These are phyloP conservation scores for Eucalyptus viminalis DNA, from an alignment of 345 rosid genomes.

Conservation along the genomic window DNA sequence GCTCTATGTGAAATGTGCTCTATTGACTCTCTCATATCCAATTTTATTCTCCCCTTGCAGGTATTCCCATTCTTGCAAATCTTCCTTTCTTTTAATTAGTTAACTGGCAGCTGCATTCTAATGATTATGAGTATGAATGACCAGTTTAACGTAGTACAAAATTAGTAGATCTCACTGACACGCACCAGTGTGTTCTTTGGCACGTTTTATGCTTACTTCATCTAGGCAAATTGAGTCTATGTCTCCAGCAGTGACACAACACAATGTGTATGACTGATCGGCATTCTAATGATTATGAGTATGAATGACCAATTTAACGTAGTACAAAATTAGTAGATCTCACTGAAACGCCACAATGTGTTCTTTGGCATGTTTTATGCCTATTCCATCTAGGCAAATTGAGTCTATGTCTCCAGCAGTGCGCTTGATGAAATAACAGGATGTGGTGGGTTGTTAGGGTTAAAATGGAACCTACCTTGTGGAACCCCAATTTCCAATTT, in stretches of 20 bases:
- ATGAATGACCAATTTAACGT: not conserved
- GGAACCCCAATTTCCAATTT: not conserved
- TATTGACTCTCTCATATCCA: slow-evolving; percentile 84
- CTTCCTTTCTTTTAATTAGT: not conserved
- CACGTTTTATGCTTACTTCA: not conserved
- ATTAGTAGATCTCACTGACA: not conserved
- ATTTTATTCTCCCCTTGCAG: slow-evolving; percentile 93
- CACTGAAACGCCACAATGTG: not conserved
- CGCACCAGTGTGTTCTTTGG: not conserved
- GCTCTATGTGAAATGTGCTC: slow-evolving; percentile 91
- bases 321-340: not conserved
- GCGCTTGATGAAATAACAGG: not conserved
- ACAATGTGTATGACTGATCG: not conserved
- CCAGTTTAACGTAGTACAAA: not conserved
- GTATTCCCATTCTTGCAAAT: slow-evolving; percentile 11
- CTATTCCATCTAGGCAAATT: not conserved
- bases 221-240: not conserved
- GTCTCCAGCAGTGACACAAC: not conserved
- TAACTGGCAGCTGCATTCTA: not conserved
- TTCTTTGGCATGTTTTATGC: not conserved
- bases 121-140: not conserved
- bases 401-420: not conserved
- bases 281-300: not conserved
- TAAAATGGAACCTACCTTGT: not conserved
- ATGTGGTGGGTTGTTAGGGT: not conserved